Percentiles rank a stretch among this genome's conserved stretches.
Conservation (phyloP, 1,284 basidiomycete genomes). For the Porogramme epimiltina region DNA sequence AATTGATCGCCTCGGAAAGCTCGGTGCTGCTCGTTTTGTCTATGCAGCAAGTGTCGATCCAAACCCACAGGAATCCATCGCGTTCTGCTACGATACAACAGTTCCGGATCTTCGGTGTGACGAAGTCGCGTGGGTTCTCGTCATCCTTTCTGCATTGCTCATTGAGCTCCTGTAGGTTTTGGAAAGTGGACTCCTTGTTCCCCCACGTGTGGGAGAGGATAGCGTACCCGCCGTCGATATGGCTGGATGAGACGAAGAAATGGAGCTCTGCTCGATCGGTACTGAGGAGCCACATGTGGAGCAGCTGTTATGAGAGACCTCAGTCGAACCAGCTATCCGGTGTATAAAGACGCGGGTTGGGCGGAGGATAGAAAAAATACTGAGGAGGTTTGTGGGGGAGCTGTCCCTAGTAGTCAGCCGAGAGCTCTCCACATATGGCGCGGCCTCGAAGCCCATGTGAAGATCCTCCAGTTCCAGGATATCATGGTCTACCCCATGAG, state of each 20-base stretch:
- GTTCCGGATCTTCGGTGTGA: not conserved
- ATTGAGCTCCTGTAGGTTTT: not conserved
- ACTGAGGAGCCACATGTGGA: no score
- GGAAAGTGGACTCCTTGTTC: not conserved
- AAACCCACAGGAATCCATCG: not conserved
- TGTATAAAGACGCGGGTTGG: no score
- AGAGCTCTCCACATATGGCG: no score
- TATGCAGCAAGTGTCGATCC: slow-evolving; percentile 6
- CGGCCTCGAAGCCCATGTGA: no score
- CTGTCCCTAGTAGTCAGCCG: no score
- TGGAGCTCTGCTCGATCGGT: not conserved
- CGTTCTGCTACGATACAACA: not conserved
- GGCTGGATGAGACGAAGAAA: not conserved
- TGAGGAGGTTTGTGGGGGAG: no score
- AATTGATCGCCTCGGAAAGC: slow-evolving; percentile 3
- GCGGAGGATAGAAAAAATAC: no score
- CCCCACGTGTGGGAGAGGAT: not conserved
- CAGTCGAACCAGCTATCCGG: no score
- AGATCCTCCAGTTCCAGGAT: no score
- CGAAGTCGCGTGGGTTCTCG: slow-evolving; percentile 2
- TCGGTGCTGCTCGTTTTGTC: slow-evolving; percentile 1
- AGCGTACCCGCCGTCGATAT: not conserved
- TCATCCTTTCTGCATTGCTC: not conserved
- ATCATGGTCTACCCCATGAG: no score
- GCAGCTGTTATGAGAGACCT: no score